Evolutionary conservation across 345 rosid species (phyloP), one percentile per base, ranked within the genome.

Genomic region (Noccaea caerulescens): DNA sequence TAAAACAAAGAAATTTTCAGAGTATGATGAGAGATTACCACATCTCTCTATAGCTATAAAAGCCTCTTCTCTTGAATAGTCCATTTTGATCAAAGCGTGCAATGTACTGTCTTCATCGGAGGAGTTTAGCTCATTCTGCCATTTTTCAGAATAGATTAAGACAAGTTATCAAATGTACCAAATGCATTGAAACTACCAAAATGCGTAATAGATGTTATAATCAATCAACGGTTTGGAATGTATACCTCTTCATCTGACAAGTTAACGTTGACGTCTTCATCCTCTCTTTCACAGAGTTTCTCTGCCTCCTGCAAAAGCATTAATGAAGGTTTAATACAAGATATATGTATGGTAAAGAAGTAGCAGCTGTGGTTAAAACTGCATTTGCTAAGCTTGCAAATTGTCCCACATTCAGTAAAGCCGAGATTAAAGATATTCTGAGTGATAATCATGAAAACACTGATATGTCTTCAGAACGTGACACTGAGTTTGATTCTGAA

Each of bases 291-390:
- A 32, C 2, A 1, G 11, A 61, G 0, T 71, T 51, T 61, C 25
- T 61, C 53, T 11, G 23, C 44, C 75, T 61, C 75, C 75, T 71
- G 42, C 1, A 30, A 36, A 30, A 61, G 4, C 14, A 71, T 12
- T 5, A 60, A 61, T 4, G 1, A 46, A 7, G 1, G 10, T 23
- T 41, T 30, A 13, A 2, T 46, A 34, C 4, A 27, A 27, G 23
- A 20, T 0, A 27, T 27, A 27, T 27, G 30, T 27, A 3, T 27
- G 96, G 92, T 75, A 92, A 89, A 80, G 88, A 95, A 83, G 98
- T 95, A 32, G 91, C 97, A 57, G 84, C 91, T 47, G 97, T 92
- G 41, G 96, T 92, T 55, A 94, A 90, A 79, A 69, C 77, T 68
- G 99, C 98, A 20, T 88, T 92, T 57, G 38, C 75, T n/a, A n/a